phyloP scores from a whole-genome alignment of 805 yeast species.

The Wickerhamiella kurtzmanii region DNA sequence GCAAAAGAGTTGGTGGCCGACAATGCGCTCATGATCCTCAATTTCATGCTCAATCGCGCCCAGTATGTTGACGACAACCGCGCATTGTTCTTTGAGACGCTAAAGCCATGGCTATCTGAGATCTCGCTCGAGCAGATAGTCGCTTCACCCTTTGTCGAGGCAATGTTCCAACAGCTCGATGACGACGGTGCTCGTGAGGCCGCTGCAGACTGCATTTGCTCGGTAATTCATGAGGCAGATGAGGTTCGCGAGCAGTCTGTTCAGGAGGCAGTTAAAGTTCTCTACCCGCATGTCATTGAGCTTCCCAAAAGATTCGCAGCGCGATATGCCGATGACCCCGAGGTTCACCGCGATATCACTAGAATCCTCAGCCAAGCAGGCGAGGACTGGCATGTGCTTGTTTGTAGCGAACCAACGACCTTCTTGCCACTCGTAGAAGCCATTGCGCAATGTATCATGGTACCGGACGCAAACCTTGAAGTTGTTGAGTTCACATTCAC shows the following conservation, averaged over 20 bases:
- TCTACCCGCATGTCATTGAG: conserved; percentile 55
- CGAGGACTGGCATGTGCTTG: conserved; percentile 84
- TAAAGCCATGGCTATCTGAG: conserved; percentile 86
- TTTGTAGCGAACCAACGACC: conserved; percentile 55
- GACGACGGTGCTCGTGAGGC: conserved; percentile 62
- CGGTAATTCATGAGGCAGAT: conserved; percentile 67
- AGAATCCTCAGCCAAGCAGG: conserved; percentile 81
- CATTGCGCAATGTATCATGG: conserved; percentile 53
- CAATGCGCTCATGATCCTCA: conserved; percentile 56
- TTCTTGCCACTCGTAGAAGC: conserved; percentile 65
- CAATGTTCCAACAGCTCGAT: conserved; percentile 50
- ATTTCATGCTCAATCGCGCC: conserved; percentile 35
- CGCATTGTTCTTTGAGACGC: conserved; percentile 50
- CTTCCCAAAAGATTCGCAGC: conserved; percentile 6
- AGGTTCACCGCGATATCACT: conserved; percentile 18
- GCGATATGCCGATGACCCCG: conserved; percentile 13
- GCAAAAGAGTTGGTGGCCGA: conserved; percentile 47
- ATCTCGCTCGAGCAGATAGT: conserved; percentile 62
- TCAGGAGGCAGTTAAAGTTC: conserved; percentile 38
- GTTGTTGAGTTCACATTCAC: conserved; percentile 80
- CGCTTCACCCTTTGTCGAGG: conserved; percentile 46
- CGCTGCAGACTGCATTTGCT: conserved; percentile 73
- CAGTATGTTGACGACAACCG: conserved; percentile 28
- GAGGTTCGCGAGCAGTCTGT: conserved; percentile 42
- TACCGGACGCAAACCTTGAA: conserved; percentile 65